These are phyloP conservation scores for Pyrenophora tritici-repentis DNA, from an alignment of 2,329 filamentous ascomycete genomes.

Conservation along the genomic window DNA sequence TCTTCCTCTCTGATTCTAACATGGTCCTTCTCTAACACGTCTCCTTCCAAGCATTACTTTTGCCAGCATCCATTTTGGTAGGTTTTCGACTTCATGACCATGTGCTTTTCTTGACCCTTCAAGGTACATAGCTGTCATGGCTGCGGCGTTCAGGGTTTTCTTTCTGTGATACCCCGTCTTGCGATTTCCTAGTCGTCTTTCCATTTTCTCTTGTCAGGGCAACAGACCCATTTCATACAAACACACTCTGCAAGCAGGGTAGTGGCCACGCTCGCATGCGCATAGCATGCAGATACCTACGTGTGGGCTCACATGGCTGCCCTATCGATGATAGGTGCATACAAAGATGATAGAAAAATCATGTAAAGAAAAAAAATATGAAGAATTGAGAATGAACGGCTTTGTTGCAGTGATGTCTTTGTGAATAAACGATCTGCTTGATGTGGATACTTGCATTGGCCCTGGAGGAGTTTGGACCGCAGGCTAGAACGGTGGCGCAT, in stretches of 20 bases:
- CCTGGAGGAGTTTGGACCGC: not conserved
- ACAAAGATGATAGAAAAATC: constrained; percentile 17
- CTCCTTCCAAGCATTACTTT: constrained; percentile 16
- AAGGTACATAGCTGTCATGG: constrained; percentile 10
- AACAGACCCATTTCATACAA: not conserved
- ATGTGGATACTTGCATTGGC: not conserved
- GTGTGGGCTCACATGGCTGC: constrained; percentile 8
- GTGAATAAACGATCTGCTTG: not conserved
- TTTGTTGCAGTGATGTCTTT: not conserved
- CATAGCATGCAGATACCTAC: constrained; percentile 1
- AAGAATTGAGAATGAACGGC: not conserved
- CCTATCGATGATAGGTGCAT: constrained; percentile 3
- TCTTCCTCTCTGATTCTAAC: constrained; percentile 14
- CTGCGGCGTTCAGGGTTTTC: constrained; percentile 25
- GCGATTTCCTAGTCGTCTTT: constrained; percentile 16
- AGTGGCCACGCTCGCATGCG: not conserved
- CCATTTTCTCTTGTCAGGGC: constrained; percentile 3
- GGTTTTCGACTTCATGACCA: constrained; percentile 17
- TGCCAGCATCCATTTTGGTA: constrained; percentile 19
- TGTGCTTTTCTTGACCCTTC: constrained; percentile 17
- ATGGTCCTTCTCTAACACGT: constrained; percentile 18
- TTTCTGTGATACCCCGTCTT: constrained; percentile 33
- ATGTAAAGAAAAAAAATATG: constrained; percentile 21
- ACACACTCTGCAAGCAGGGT: not conserved
- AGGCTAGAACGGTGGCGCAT: constrained; percentile 1